Conservation (phyloP, 2,329 filamentous ascomycete species). For the Aspergillus clavatus region DNA sequence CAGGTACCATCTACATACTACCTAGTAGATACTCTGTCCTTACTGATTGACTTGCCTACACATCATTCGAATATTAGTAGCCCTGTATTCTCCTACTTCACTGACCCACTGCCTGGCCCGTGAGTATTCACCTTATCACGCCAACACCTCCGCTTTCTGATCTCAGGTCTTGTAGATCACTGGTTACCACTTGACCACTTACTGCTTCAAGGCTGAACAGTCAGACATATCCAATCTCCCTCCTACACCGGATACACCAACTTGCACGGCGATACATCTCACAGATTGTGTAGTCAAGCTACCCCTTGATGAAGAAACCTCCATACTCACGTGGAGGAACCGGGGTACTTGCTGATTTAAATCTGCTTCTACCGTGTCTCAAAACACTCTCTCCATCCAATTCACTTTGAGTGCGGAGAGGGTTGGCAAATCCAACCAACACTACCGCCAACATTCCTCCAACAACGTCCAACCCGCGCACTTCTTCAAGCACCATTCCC, state of each 20-base stretch:
- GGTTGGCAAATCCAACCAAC: conserved; percentile 74
- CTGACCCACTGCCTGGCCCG: conserved; percentile 15
- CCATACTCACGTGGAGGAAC: background rate
- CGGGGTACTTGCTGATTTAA: conserved; percentile 1
- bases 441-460: conserved; percentile 78
- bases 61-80: too few relatives aligned
- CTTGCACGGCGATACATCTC: too few relatives aligned
- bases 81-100: conserved; percentile 17
- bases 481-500: conserved; percentile 70
- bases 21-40: too few relatives aligned
- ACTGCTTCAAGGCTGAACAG: background rate
- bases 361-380: background rate
- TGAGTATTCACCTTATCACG: conserved; percentile 13
- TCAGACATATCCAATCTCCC: too few relatives aligned
- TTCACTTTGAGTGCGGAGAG: conserved; percentile 25
- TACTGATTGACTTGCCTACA: too few relatives aligned
- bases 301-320: too few relatives aligned
- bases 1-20: too few relatives aligned
- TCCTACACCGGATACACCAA: too few relatives aligned
- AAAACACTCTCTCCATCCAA: conserved; percentile 1
- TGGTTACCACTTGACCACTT: conserved; percentile 3
- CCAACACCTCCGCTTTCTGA: conserved; percentile 10
- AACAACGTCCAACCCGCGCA: conserved; percentile 56
- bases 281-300: too few relatives aligned
- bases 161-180: conserved; percentile 5